Evolutionary conservation across 2,329 filamentous ascomycete species (phyloP).

Genomic region (Arthrobotrys megalospora): DNA sequence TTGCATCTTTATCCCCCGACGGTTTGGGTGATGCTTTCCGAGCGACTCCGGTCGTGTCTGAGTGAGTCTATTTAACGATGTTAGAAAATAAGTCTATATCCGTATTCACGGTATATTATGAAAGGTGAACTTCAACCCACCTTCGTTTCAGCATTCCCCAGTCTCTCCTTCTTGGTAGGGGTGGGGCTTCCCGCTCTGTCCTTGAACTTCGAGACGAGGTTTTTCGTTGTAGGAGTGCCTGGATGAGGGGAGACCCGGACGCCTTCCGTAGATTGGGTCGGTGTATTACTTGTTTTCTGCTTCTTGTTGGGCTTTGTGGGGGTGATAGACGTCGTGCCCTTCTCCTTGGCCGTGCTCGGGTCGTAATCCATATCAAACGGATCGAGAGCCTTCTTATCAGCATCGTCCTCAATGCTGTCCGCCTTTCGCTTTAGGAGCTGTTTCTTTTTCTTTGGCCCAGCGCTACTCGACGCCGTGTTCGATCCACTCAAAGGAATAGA

Average conservation of each 20-base stretch:
- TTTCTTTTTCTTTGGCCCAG: constrained; percentile 53
- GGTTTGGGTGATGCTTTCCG: constrained; percentile 47
- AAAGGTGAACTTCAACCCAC: constrained; percentile 14
- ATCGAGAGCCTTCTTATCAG: constrained; percentile 44
- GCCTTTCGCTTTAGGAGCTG: constrained; percentile 54
- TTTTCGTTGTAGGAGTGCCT: constrained; percentile 46
- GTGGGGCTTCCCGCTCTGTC: constrained; percentile 53
- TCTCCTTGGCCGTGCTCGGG: constrained; percentile 42
- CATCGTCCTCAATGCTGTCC: constrained; percentile 53
- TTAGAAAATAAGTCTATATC: neutral
- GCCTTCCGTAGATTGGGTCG: constrained; percentile 35
- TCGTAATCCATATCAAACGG: constrained; percentile 56
- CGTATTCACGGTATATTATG: neutral
- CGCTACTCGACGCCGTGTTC: constrained; percentile 3
- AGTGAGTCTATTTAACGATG: constrained; percentile 43
- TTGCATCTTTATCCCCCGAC: constrained; percentile 48
- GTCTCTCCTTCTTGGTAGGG: constrained; percentile 51
- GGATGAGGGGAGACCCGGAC: constrained; percentile 54
- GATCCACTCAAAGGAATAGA: constrained; percentile 17
- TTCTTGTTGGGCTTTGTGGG: constrained; percentile 57
- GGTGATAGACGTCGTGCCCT: constrained; percentile 33
- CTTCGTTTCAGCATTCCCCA: constrained; percentile 38
- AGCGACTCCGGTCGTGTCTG: constrained; percentile 30
- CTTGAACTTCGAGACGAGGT: constrained; percentile 54
- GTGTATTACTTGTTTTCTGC: constrained; percentile 56